Base-by-base conservation (phyloP, 805 yeast genomes). In the Schwanniomyces sp. region DNA sequence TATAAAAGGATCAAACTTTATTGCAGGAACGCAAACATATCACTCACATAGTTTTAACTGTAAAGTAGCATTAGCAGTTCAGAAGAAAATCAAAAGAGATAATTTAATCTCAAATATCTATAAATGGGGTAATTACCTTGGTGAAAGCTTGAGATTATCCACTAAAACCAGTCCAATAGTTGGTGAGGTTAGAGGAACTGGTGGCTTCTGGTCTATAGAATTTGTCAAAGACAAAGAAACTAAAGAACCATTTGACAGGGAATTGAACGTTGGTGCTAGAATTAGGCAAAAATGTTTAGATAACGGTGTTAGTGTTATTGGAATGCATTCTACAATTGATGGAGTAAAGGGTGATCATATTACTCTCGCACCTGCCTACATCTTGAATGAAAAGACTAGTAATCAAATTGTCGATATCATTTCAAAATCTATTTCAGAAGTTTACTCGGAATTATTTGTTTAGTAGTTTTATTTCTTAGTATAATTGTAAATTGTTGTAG, bases 141-240 rank as follows among this genome's bases (percentile, higher is more conserved):
- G 72, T 50, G 55, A 53, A 14, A 63, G 59, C 52, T 61, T 79
- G 42, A 61, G 63, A 48, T 63, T 63, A 26, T 14, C 24, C 32
- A 11, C 40, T 1, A 26, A 21, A 7, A 12, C 6, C 7, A 11
- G 32, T 25, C 27, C 26, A 18, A 53, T 53, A 29, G 80, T 73
- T 14, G 85, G 83, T 49, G 82, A 82, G 54, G 30, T 82, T 36
- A 72, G 87, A 60, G 87, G 87, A 46, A 65, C 76, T 46, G 86
- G 86, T 50, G 75, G 78, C 38, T 81, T 82, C 62, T 70, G 82
- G 74, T 69, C 80, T 7, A 55, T 82, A 40, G 86, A 82, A 61
- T 69, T 80, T 49, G 85, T 79, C 46, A 72, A 78, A 53, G 72
- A 80, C 56, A 76, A 72, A 52, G 61, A 56, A 18, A 73, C 83